Percentiles rank a stretch among this genome's conserved stretches.
These are phyloP conservation scores for Ceriops zippeliana DNA, from an alignment of 345 rosid species.

Conservation along the genomic window DNA sequence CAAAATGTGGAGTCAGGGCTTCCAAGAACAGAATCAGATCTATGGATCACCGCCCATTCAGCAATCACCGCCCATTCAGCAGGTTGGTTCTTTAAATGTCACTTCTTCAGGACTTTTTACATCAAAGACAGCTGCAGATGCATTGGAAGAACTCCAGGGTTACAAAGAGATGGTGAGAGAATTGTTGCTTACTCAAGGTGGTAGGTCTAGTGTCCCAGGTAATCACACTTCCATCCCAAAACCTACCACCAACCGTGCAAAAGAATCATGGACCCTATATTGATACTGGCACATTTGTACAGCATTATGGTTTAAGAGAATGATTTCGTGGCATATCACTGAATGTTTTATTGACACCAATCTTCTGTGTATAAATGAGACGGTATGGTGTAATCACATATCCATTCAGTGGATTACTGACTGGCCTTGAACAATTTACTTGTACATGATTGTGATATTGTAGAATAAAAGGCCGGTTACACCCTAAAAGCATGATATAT, in stretches of 20 bases:
- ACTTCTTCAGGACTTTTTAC: slow-evolving; percentile 45
- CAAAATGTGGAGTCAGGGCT: slow-evolving; percentile 26
- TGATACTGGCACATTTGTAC: slow-evolving; percentile 28
- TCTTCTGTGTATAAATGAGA: slow-evolving; percentile 12
- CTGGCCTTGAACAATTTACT: background rate
- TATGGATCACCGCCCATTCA: slow-evolving; percentile 22
- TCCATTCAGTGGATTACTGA: background rate
- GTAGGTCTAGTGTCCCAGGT: slow-evolving; percentile 25
- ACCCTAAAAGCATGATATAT: too few relatives aligned
- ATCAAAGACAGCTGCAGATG: slow-evolving; percentile 81
- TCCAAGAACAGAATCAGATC: slow-evolving; percentile 23
- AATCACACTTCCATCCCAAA: slow-evolving; percentile 14
- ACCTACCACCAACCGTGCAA: slow-evolving; percentile 17
- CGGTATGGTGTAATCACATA: slow-evolving; percentile 3
- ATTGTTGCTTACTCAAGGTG: slow-evolving; percentile 51
- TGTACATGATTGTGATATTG: too few relatives aligned
- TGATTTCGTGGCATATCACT: slow-evolving; percentile 11
- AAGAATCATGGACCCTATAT: slow-evolving; percentile 10
- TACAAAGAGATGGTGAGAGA: slow-evolving; percentile 60
- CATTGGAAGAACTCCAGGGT: slow-evolving; percentile 70
- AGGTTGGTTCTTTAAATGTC: slow-evolving; percentile 31
- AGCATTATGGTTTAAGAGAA: slow-evolving; percentile 18
- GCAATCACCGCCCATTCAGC: slow-evolving; percentile 28
- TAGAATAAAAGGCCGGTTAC: too few relatives aligned
- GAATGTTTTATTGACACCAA: slow-evolving; percentile 11